Conservation (phyloP, 2,329 filamentous ascomycete species). For the Xylaria hypoxylon region DNA sequence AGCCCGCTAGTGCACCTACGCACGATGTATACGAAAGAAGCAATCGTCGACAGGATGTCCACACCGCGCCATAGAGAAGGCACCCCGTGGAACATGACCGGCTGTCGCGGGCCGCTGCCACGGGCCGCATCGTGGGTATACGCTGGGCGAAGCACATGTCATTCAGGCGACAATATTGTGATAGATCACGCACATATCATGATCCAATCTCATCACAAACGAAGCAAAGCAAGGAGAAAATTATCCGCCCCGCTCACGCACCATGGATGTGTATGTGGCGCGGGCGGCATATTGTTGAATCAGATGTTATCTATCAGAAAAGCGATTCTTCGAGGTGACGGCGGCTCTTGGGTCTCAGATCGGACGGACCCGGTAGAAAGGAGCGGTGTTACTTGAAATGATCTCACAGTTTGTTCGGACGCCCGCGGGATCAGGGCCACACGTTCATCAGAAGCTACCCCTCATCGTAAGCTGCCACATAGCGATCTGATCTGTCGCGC, state of each 20-base stretch:
- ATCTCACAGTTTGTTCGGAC: constrained; percentile 25
- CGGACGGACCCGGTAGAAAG: constrained; percentile 21
- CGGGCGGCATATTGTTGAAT: neutral
- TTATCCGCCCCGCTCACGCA: constrained; percentile 19
- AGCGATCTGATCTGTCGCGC: neutral
- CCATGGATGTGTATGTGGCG: constrained; percentile 24
- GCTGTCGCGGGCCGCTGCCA: constrained; percentile 34
- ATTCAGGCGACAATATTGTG: constrained; percentile 21
- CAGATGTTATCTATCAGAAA: constrained; percentile 8
- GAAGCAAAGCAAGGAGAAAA: neutral
- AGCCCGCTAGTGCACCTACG: neutral
- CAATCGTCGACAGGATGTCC: neutral
- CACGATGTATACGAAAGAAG: constrained; percentile 1
- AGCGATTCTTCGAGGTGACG: neutral
- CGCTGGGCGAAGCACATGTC: constrained; percentile 8
- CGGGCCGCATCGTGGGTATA: constrained; percentile 26
- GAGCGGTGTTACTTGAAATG: neutral
- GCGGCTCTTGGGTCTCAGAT: constrained; percentile 26
- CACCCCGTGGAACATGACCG: constrained; percentile 2
- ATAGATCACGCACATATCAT: constrained; percentile 32
- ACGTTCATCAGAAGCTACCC: constrained; percentile 6
- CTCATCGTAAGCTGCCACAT: constrained; percentile 9
- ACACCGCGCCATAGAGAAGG: neutral
- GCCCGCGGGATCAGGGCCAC: constrained; percentile 31
- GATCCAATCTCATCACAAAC: constrained; percentile 14